These are phyloP conservation scores for Epipyxis sp. DNA, from an alignment of 108 stramenopile genomes.

Conservation along the genomic window DNA sequence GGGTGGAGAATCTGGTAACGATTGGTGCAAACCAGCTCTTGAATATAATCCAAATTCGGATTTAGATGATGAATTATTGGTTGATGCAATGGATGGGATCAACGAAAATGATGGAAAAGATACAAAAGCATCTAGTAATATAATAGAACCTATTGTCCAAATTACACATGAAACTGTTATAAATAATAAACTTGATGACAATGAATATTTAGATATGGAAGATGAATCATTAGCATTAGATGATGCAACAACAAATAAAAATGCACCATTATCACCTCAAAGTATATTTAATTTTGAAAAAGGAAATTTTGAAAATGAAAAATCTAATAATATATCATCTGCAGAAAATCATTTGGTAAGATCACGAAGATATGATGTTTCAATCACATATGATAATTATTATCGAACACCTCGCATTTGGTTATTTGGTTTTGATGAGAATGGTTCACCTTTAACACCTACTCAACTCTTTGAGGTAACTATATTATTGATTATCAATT, in stretches of 20 bases:
- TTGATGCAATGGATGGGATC: neutral
- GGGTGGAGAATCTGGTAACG: neutral
- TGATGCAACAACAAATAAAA: neutral
- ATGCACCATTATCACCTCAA: neutral
- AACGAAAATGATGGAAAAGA: neutral
- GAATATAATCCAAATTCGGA: neutral
- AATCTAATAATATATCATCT: too few species aligned
- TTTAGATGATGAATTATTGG: neutral
- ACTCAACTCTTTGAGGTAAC: constrained; percentile 78
- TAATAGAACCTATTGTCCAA: too few species aligned
- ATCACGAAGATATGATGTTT: constrained; percentile 88
- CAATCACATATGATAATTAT: constrained; percentile 97
- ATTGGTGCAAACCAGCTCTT: neutral
- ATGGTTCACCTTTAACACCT: constrained; percentile 70
- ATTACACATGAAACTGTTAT: too few species aligned
- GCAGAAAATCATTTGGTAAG: constrained; percentile 63
- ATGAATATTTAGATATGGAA: too few species aligned
- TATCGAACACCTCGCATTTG: constrained; percentile 96
- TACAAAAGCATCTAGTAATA: too few species aligned
- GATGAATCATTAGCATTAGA: neutral
- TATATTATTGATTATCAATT: neutral
- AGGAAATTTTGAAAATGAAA: too few species aligned
- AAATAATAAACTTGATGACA: too few species aligned
- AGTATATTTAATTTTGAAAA: too few species aligned
- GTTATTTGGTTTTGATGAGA: constrained; percentile 84